Conservation (phyloP, 2,329 filamentous ascomycete genomes). For the Akanthomyces muscarius region DNA sequence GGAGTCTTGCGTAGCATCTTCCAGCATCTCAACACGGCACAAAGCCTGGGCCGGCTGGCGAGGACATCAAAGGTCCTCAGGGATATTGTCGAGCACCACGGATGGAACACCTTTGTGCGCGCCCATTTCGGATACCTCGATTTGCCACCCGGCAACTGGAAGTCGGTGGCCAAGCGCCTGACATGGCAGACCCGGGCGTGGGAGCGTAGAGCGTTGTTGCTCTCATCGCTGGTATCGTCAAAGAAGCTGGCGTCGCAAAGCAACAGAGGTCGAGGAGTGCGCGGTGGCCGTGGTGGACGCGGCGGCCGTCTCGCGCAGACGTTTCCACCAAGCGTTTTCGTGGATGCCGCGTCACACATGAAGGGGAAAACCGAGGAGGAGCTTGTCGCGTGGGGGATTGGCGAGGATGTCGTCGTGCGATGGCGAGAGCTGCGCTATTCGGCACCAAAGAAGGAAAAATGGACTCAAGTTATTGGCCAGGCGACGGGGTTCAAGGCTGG, state of each 20-base stretch:
- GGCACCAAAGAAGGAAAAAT: constrained; percentile 12
- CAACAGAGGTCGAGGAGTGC: background rate
- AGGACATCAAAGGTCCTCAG: constrained; percentile 33
- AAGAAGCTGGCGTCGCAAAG: background rate
- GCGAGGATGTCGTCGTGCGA: constrained; percentile 42
- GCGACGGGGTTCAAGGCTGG: constrained; percentile 33
- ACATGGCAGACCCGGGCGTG: constrained; percentile 43
- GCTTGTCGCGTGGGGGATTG: constrained; percentile 42
- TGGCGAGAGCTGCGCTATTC: constrained; percentile 27
- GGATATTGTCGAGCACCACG: constrained; percentile 31
- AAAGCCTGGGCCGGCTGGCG: constrained; percentile 35
- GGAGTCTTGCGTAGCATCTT: constrained; percentile 41
- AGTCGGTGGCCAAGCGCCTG: constrained; percentile 34
- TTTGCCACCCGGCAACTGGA: constrained; percentile 30
- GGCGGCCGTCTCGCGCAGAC: constrained; percentile 18
- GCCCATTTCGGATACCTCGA: constrained; percentile 35
- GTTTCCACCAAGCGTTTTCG: constrained; percentile 11
- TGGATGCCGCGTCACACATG: constrained; percentile 5
- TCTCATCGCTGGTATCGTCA: constrained; percentile 18
- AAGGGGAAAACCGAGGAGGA: constrained; percentile 27
- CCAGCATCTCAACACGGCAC: constrained; percentile 37
- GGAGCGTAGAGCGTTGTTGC: constrained; percentile 37
- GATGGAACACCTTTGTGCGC: constrained; percentile 43
- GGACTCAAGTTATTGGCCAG: constrained; percentile 27
- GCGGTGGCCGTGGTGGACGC: constrained; percentile 12